phyloP scores from a whole-genome alignment of 108 stramenopile genomes.

The Cyclotella cryptica region DNA sequence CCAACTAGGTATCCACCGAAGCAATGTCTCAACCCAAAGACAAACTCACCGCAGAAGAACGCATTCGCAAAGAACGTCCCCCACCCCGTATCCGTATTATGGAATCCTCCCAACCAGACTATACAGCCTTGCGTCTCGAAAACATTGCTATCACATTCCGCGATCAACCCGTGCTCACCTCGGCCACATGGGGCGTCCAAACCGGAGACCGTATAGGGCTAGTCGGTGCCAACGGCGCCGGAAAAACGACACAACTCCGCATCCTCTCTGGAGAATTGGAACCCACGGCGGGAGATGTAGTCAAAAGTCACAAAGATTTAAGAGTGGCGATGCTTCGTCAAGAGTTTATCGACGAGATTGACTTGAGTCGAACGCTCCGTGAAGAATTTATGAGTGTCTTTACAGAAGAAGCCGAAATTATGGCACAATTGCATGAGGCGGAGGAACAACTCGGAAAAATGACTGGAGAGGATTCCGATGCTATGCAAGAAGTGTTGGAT shows the following conservation, averaged over 20 bases:
- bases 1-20: conserved; percentile 16
- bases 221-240: conserved; percentile 83
- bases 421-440: conserved; percentile 66
- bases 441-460: conserved; percentile 69
- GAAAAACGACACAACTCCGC: conserved; percentile 94
- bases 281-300: conserved; percentile 93
- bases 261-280: conserved; percentile 94
- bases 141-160: conserved; percentile 92
- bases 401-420: conserved; percentile 84
- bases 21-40: conserved; percentile 21
- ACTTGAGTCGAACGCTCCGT: conserved; percentile 71
- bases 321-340: conserved; percentile 95
- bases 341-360: conserved; percentile 95
- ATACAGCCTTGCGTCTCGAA: conserved; percentile 87
- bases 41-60: conserved; percentile 86
- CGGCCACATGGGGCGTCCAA: conserved; percentile 95
- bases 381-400: conserved; percentile 95
- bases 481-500: conserved; percentile 90
- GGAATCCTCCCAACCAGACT: conserved; percentile 90
- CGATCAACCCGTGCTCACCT: conserved; percentile 93
- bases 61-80: conserved; percentile 91
- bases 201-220: conserved; percentile 96
- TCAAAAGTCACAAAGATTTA: conserved; percentile 82
- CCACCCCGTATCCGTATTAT: conserved; percentile 92
- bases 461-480: conserved; percentile 61